Evolutionary conservation across 2,329 filamentous ascomycete species (phyloP).

Genomic region (Thelonectria olida): DNA sequence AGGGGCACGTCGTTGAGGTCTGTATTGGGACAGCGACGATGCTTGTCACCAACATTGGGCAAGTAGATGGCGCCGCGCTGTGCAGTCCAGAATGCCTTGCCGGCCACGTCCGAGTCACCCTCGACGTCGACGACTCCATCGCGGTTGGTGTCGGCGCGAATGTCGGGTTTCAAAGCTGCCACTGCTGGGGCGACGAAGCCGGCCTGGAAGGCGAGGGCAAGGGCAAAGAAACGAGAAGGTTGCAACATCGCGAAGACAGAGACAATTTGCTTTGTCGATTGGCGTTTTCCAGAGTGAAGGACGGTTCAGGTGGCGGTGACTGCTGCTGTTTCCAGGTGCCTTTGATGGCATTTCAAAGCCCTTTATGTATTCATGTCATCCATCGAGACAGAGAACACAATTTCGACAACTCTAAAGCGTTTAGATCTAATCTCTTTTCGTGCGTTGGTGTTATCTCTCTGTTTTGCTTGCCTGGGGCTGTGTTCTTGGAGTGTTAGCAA

Average conservation of each 20-base stretch:
- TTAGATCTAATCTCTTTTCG: too few species aligned
- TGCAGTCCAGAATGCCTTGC: constrained; percentile 18
- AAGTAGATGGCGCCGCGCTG: constrained; percentile 26
- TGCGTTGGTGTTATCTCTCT: too few species aligned
- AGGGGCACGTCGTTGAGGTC: constrained; percentile 9
- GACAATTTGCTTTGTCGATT: too few species aligned
- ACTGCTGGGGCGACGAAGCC: not conserved
- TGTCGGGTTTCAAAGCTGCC: not conserved
- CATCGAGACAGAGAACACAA: too few species aligned
- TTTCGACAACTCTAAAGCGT: too few species aligned
- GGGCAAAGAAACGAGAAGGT: not conserved
- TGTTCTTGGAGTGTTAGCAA: too few species aligned
- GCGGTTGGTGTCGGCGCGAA: constrained; percentile 28
- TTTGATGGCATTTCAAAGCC: too few species aligned
- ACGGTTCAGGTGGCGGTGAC: too few species aligned
- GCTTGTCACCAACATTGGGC: constrained; percentile 27
- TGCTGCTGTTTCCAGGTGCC: too few species aligned
- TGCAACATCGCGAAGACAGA: not conserved
- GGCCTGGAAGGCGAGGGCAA: not conserved
- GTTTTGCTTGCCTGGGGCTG: too few species aligned
- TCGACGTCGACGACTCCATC: constrained; percentile 24
- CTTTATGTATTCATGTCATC: too few species aligned
- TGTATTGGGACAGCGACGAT: constrained; percentile 7
- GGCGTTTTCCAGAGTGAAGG: too few species aligned
- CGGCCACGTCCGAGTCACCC: not conserved